Evolutionary conservation across 2,329 filamentous ascomycete species (phyloP).

Genomic region (Pseudocercospora eumusae): DNA sequence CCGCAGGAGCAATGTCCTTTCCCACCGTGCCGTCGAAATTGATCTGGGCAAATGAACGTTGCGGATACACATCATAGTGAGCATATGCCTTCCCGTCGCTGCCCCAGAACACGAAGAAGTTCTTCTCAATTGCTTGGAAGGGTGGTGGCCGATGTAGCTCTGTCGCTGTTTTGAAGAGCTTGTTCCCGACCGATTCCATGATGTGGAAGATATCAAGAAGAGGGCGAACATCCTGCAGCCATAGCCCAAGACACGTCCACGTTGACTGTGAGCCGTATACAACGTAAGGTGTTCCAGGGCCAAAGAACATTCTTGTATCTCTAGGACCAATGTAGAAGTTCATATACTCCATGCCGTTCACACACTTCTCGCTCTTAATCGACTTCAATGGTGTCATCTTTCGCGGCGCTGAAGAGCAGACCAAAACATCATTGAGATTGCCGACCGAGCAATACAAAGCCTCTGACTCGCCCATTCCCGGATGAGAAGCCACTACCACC

Average conservation of each 20-base stretch:
- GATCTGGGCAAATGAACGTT: slow-evolving; percentile 54
- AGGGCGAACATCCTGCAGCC: slow-evolving; percentile 56
- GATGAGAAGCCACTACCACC: slow-evolving; percentile 47
- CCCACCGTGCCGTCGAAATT: slow-evolving; percentile 51
- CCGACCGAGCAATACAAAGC: slow-evolving; percentile 2
- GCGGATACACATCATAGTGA: slow-evolving; percentile 57
- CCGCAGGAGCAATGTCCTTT: slow-evolving; percentile 48
- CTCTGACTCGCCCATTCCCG: neutral
- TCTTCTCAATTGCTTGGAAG: slow-evolving; percentile 57
- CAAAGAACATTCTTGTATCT: slow-evolving; percentile 61
- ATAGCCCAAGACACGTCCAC: slow-evolving; percentile 60
- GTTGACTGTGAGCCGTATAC: slow-evolving; percentile 59
- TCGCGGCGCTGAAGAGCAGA: slow-evolving; percentile 6
- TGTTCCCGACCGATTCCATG: slow-evolving; percentile 28
- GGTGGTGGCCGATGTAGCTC: slow-evolving; percentile 56
- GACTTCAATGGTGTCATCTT: slow-evolving; percentile 50
- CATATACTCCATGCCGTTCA: slow-evolving; percentile 48
- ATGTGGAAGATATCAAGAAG: slow-evolving; percentile 45
- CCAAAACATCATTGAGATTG: slow-evolving; percentile 9
- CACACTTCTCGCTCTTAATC: slow-evolving; percentile 50
- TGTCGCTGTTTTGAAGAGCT: slow-evolving; percentile 47
- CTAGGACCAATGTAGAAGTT: slow-evolving; percentile 56
- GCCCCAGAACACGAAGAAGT: slow-evolving; percentile 66
- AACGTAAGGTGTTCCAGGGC: slow-evolving; percentile 53
- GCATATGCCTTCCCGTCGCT: slow-evolving; percentile 48